Evolutionary conservation across 305 asterid genomes (phyloP), one percentile per base, ranked within the genome.

Genomic region (Fraxinus angustifolia): DNA sequence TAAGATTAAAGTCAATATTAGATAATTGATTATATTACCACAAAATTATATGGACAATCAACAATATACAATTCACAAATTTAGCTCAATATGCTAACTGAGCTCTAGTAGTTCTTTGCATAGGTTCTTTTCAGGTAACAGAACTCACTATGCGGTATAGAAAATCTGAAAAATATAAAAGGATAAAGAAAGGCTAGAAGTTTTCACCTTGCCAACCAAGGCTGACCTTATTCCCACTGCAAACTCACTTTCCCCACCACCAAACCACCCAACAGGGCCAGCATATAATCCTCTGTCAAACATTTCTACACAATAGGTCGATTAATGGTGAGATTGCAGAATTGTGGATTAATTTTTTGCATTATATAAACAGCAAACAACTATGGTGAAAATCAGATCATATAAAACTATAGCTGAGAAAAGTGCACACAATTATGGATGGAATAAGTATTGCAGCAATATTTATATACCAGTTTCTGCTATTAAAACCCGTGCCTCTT

Each of bases 241-340:
- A 88, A 96, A 96, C 85, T 96, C 98, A 62, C 99, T 96, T 89
- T 91, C 96, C 74, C 88, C 91, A 62, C 99, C 98, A 67, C 99
- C 97, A 82, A 96, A 96, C 96, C 95, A 96, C 62, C 99, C 99
- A 71, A 96, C 95, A 36, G 99, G 99, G 68, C 97, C 99, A 77
- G 99, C 99, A 86, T 96, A 96, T 97, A 96, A 87, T 87, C 99
- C 99, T 76, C 99, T 92, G 86, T 96, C 99, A 81, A 96, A 96
- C 91, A 84, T 87, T 88, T 96, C 99, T 96, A 93, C 85, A 80
- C 17, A 50, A 53, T 36, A 80, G 17, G 81, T 14, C 3, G 19
- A 85, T 67, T 73, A 79, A 73, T 77, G 62, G n/a, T 26, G 65
- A 65, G 31, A 68, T 26, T 40, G 21, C 74, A 12, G 40, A 30